Conservation (phyloP, 2,329 filamentous ascomycete species). For the Colletotrichum nymphaeae region DNA sequence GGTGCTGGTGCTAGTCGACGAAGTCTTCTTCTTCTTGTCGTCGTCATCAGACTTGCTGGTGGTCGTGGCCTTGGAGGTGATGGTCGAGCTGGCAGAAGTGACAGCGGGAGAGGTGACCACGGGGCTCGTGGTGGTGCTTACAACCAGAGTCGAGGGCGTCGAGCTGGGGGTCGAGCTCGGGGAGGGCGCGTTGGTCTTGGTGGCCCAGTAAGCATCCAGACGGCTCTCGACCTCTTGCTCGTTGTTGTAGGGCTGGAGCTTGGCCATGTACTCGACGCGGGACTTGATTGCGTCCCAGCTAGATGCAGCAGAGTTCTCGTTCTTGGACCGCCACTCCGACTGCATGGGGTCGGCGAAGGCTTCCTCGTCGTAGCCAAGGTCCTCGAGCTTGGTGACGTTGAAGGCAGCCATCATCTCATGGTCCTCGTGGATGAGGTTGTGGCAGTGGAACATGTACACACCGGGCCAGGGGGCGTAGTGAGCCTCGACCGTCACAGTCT, state of each 20-base stretch:
- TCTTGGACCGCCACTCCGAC: constrained; percentile 46
- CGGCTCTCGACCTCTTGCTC: constrained; percentile 43
- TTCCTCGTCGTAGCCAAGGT: constrained; percentile 52
- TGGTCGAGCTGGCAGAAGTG: not conserved
- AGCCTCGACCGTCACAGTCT: constrained; percentile 57
- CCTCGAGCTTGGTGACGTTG: constrained; percentile 49
- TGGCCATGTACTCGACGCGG: constrained; percentile 46
- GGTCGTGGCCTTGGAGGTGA: not conserved
- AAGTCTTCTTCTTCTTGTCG: constrained; percentile 5
- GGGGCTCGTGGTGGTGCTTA: not conserved
- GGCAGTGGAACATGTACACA: constrained; percentile 58
- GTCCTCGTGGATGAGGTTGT: constrained; percentile 56
- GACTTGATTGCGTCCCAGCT: constrained; percentile 41
- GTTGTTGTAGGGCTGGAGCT: constrained; percentile 47
- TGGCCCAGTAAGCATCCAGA: constrained; percentile 46
- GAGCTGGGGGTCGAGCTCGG: not conserved
- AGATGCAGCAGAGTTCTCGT: constrained; percentile 42
- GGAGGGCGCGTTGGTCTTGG: constrained; percentile 14
- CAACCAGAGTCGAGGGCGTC: not conserved
- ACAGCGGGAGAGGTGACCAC: not conserved
- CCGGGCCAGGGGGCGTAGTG: constrained; percentile 65
- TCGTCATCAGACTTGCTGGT: constrained; percentile 18
- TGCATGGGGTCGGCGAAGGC: constrained; percentile 52
- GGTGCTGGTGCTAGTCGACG: not conserved
- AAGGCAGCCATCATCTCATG: constrained; percentile 58